phyloP scores from a whole-genome alignment of 164 flowering plant species.

The Saururus chinensis region DNA sequence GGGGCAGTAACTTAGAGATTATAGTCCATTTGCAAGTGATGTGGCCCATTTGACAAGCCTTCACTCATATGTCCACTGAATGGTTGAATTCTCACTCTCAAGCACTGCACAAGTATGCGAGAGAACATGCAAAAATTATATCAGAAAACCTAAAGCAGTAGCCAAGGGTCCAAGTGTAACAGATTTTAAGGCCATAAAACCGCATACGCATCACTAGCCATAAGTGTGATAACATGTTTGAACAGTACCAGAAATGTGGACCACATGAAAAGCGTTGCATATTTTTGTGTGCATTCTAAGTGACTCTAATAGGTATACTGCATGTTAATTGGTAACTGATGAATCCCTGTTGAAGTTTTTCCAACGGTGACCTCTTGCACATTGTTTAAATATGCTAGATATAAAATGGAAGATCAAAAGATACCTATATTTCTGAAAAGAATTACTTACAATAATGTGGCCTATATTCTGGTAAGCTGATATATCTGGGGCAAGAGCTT shows the following conservation, averaged over 20 bases:
- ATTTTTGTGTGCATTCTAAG: too few relatives aligned
- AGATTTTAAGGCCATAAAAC: not conserved
- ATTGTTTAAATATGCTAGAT: not conserved
- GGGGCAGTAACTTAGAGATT: not conserved
- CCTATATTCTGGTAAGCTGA: constrained; percentile 45
- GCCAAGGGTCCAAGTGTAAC: not conserved
- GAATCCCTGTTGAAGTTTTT: too few relatives aligned
- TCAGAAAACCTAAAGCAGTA: not conserved
- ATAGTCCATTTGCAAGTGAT: not conserved
- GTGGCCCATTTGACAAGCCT: not conserved
- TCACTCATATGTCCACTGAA: not conserved
- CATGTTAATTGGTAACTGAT: too few relatives aligned
- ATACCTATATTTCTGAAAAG: not conserved
- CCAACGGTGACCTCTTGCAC: too few relatives aligned
- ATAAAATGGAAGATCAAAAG: not conserved
- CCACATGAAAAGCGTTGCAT: too few relatives aligned
- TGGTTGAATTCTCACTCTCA: not conserved
- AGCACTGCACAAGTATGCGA: not conserved
- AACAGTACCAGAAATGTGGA: too few relatives aligned
- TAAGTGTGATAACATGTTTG: too few relatives aligned
- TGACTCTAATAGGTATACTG: too few relatives aligned
- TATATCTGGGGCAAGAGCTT: constrained; percentile 55
- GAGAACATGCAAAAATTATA: not conserved
- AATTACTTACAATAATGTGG: constrained; percentile 7
- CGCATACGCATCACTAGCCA: not conserved